Evolutionary conservation across 495 filamentous ascomycete species (phyloP).

Genomic region (Xylaria sp.): DNA sequence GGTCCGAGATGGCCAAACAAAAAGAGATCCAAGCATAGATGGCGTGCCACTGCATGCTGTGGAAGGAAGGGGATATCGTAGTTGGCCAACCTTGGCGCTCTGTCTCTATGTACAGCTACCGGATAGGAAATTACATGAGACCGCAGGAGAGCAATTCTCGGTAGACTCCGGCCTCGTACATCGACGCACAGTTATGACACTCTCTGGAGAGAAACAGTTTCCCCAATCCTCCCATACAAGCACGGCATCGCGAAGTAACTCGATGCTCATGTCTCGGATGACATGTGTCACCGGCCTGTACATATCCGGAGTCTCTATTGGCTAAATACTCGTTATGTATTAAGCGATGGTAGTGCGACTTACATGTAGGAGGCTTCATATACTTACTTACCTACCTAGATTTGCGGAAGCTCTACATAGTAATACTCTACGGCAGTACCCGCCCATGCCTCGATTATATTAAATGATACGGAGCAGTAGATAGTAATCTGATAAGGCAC

Average conservation of each 20-base stretch:
- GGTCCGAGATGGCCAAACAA: conserved; percentile 12
- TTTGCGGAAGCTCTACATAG: background rate
- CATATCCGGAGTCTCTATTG: background rate
- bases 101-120: background rate
- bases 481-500: background rate
- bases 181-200: conserved; percentile 38
- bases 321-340: background rate
- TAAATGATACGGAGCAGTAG: background rate
- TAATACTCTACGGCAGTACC: too few species aligned
- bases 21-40: background rate
- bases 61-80: background rate
- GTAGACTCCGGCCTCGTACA: conserved; percentile 40
- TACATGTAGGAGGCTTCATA: background rate
- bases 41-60: conserved; percentile 16
- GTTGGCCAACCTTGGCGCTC: background rate
- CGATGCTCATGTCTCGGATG: background rate
- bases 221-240: background rate
- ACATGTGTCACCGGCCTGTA: background rate
- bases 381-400: background rate
- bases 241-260: background rate
- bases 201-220: conserved; percentile 11
- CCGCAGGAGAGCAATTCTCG: conserved; percentile 23
- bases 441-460: too few species aligned
- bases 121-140: conserved; percentile 10
- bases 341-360: background rate